Percentiles rank a stretch among this genome's conserved stretches.
Conservation (phyloP, 352 stramenopile species). For the Pythium phragmiticola region DNA sequence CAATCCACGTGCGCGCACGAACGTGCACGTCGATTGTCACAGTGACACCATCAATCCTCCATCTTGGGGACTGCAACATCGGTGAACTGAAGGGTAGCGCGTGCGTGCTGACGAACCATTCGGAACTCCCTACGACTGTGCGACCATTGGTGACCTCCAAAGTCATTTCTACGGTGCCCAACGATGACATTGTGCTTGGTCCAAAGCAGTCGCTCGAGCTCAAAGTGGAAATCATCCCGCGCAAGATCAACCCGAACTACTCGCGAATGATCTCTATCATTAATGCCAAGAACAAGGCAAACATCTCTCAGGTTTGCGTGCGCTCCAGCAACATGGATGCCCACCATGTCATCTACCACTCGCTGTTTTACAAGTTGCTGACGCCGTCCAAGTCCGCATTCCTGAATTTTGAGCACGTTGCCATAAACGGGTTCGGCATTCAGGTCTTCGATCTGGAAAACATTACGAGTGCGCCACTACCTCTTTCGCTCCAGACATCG, state of each 20-base stretch:
- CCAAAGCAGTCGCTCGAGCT: slow-evolving; percentile 87
- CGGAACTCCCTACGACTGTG: slow-evolving; percentile 82
- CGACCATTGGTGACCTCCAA: slow-evolving; percentile 88
- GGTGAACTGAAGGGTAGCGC: slow-evolving; percentile 85
- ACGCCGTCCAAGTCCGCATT: slow-evolving; percentile 84
- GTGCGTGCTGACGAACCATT: slow-evolving; percentile 89
- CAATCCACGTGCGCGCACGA: slow-evolving; percentile 79
- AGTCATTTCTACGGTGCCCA: slow-evolving; percentile 87
- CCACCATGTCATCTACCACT: slow-evolving; percentile 90
- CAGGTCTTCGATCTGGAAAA: slow-evolving; percentile 90
- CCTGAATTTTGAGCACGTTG: slow-evolving; percentile 86
- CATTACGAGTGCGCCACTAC: slow-evolving; percentile 79
- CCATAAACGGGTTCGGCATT: slow-evolving; percentile 82
- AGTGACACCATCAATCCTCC: slow-evolving; percentile 78
- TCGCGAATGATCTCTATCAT: slow-evolving; percentile 83
- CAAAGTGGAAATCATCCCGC: slow-evolving; percentile 89
- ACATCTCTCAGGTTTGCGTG: slow-evolving; percentile 84
- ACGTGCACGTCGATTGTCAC: slow-evolving; percentile 89
- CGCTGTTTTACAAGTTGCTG: slow-evolving; percentile 88
- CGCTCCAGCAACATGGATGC: slow-evolving; percentile 91
- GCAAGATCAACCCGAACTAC: slow-evolving; percentile 90
- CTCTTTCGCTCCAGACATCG: slow-evolving; percentile 78
- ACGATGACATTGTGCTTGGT: slow-evolving; percentile 84
- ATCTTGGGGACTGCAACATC: slow-evolving; percentile 89
- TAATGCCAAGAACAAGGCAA: slow-evolving; percentile 88